phyloP scores from a whole-genome alignment of 2,329 filamentous ascomycete genomes.

The Trichoderma sp. region DNA sequence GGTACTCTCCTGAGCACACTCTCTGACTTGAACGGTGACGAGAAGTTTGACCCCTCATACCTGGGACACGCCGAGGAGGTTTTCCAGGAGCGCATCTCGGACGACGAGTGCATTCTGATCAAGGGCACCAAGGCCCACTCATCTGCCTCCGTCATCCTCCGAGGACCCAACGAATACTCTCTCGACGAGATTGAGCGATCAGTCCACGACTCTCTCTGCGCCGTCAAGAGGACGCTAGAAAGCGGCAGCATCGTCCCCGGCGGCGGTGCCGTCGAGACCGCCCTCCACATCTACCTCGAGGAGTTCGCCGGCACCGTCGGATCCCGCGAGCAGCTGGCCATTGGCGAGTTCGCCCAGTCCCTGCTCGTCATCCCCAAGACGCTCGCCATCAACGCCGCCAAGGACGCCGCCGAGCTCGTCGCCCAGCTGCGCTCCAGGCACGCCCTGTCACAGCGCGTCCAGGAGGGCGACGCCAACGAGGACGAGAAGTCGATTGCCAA shows the following conservation, averaged over 20 bases:
- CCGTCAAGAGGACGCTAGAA: constrained; percentile 95
- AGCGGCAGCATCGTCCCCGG: constrained; percentile 96
- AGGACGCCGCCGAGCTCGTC: constrained; percentile 92
- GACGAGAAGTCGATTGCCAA: constrained; percentile 87
- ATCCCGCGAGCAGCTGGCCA: constrained; percentile 94
- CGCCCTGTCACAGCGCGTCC: constrained; percentile 87
- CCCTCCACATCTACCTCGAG: constrained; percentile 97
- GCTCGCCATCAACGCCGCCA: constrained; percentile 93
- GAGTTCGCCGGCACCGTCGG: constrained; percentile 98
- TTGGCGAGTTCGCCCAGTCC: constrained; percentile 94
- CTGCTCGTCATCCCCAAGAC: constrained; percentile 96
- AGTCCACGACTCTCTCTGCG: constrained; percentile 93
- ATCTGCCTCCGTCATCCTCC: constrained; percentile 92
- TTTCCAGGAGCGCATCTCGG: constrained; percentile 96
- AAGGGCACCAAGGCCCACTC: constrained; percentile 95
- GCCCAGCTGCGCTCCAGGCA: constrained; percentile 94
- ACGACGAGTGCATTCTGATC: constrained; percentile 96
- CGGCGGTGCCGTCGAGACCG: constrained; percentile 96
- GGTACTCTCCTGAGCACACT: constrained; percentile 90
- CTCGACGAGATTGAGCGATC: constrained; percentile 99
- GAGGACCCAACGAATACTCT: constrained; percentile 92
- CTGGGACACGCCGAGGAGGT: constrained; percentile 94
- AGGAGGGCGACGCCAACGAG: constrained; percentile 79
- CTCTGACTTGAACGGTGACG: constrained; percentile 95
- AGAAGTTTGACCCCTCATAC: constrained; percentile 89